phyloP scores from a whole-genome alignment of 352 stramenopile species.

The Phytophthora sp. region DNA sequence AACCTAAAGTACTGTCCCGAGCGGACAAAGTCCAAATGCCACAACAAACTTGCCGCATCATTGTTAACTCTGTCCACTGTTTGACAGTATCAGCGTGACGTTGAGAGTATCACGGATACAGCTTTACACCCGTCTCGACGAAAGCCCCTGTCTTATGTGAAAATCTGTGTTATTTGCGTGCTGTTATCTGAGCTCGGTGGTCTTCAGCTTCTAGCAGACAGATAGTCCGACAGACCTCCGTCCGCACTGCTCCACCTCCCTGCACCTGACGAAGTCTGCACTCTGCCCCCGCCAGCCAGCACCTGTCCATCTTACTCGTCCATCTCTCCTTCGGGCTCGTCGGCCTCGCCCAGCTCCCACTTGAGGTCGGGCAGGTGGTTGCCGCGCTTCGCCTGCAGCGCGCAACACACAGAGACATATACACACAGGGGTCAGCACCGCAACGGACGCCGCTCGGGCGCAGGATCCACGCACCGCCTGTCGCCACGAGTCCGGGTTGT shows the following conservation, averaged over 20 bases:
- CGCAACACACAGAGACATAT: slow-evolving; percentile 9
- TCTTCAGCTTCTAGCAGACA: slow-evolving; percentile 12
- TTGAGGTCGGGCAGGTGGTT: slow-evolving; percentile 80
- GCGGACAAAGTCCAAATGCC: slow-evolving; percentile 1
- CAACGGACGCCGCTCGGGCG: neutral
- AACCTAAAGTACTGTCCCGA: neutral
- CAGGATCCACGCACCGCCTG: slow-evolving; percentile 67
- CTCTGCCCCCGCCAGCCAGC: slow-evolving; percentile 2
- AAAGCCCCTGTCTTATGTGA: slow-evolving; percentile 19
- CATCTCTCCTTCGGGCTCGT: slow-evolving; percentile 85
- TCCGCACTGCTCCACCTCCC: neutral
- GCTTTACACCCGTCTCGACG: too few relatives aligned
- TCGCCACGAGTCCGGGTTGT: slow-evolving; percentile 81
- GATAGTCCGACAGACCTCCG: slow-evolving; percentile 5
- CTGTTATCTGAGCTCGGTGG: slow-evolving; percentile 27
- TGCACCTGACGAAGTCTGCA: slow-evolving; percentile 4
- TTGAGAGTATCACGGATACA: too few relatives aligned
- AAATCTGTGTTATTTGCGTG: slow-evolving; percentile 38
- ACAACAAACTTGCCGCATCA: neutral
- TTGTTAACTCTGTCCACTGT: neutral
- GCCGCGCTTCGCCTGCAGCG: slow-evolving; percentile 66
- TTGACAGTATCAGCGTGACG: too few relatives aligned
- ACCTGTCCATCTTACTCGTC: slow-evolving; percentile 61
- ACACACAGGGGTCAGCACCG: slow-evolving; percentile 6
- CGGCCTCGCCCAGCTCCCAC: slow-evolving; percentile 79